Base-by-base conservation (phyloP, 2,329 filamentous ascomycete genomes). In the Xylaria sp. region DNA sequence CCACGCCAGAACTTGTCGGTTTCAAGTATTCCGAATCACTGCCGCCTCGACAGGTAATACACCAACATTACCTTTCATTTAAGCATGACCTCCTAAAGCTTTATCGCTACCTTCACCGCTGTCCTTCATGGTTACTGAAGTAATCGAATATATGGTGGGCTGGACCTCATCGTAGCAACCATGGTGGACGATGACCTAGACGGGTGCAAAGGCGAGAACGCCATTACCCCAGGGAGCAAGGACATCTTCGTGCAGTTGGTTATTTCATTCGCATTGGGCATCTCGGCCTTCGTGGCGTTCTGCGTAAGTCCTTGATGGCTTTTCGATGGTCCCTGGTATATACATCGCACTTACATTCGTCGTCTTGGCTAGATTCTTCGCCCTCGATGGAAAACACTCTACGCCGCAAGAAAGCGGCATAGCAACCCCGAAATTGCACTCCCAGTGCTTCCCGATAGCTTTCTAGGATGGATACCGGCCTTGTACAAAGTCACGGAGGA, bases 381-480 rank as follows among this genome's bases (percentile, higher is more conserved):
- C 58, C 94, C 94, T 72, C 90, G 93, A 89, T 99, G 96, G 96
- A 92, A 93, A 58, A 87, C 90, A 25, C 87, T 99, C 0, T 99
- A 98, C 79, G 91, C 94, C 37, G 96, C 96, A 55, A 90, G 96
- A 66, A 96, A 94, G 81, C 90, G 91, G 75, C 90, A 92, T 71
- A 88, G 88, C 73, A 85, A 90, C 77, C 83, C 84, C 47, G 79
- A 81, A 35, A 81, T 85, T 69, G 81, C 85, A 35, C 85, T 98
- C 23, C 97, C 96, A 6, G 86, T 91, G 40, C 87, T 99, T 10
- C 93, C 95, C 21, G 89, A 94, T 77, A 92, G 88, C 54, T 90
- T 97, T 77, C 92, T 98, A 74, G 95, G 95, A 76, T 99, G 96
- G 96, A 96, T 99, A 55, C 90, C 94, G 1, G 89, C 90, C 2